These are phyloP conservation scores for Teratosphaeria viscida DNA, from an alignment of 2,329 filamentous ascomycete genomes.

Conservation along the genomic window DNA sequence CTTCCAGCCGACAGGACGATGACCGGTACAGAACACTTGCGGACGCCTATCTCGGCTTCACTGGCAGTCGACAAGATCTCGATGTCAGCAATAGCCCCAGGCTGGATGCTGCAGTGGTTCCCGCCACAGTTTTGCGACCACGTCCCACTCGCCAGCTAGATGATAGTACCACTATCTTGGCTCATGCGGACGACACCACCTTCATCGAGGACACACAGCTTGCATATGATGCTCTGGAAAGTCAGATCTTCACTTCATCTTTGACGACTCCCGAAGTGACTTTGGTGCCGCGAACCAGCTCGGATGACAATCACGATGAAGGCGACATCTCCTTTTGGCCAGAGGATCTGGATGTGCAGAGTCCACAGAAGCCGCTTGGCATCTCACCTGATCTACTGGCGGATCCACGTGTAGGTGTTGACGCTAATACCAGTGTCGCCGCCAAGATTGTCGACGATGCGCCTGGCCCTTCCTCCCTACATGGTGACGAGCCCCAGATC, in stretches of 20 bases:
- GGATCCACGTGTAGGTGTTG: neutral
- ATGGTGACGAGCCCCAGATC: neutral
- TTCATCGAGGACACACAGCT: conserved; percentile 35
- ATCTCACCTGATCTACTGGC: neutral
- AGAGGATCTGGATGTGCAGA: conserved; percentile 3
- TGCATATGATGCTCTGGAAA: conserved; percentile 31
- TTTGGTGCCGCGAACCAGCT: neutral
- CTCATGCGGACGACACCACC: conserved; percentile 5
- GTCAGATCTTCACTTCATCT: conserved; percentile 28
- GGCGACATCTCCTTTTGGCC: conserved; percentile 4
- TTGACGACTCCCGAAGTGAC: conserved; percentile 4
- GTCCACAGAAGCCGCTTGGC: neutral
- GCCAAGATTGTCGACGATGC: neutral
- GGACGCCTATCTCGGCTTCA: conserved; percentile 30
- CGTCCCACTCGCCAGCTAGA: neutral
- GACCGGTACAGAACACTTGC: conserved; percentile 31
- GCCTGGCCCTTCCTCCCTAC: neutral
- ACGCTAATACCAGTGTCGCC: neutral
- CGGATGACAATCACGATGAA: neutral
- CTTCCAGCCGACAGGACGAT: conserved; percentile 32
- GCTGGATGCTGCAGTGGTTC: neutral
- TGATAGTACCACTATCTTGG: neutral
- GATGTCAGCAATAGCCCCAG: neutral
- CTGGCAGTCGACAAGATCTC: neutral
- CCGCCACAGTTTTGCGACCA: neutral